A percentile compares a stretch with the other conserved stretches of the same genome.
Conservation (phyloP, 2,329 filamentous ascomycete genomes). For the Colletotrichum sp. region DNA sequence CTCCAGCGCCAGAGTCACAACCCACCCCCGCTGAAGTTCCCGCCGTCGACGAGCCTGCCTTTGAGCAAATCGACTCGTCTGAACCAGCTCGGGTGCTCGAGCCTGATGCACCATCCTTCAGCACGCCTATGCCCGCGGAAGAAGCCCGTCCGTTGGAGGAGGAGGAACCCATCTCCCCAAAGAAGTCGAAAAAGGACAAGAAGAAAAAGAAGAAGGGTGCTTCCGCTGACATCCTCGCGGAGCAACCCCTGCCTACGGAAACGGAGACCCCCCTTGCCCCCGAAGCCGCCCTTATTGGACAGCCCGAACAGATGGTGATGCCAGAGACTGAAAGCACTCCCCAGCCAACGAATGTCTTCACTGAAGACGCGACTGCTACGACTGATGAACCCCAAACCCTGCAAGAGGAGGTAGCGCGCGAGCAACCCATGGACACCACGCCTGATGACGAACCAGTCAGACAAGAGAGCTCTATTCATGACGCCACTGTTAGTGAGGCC, state of each 20-base stretch:
- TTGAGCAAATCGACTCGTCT: neutral
- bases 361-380: neutral
- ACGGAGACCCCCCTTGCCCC: neutral
- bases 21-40: neutral
- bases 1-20: neutral
- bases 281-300: neutral
- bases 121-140: neutral
- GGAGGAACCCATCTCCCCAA: conserved; percentile 3
- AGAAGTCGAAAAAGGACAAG: conserved; percentile 29
- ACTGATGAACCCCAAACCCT: neutral
- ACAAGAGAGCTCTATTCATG: neutral
- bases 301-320: neutral
- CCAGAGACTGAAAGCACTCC: neutral
- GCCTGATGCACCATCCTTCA: neutral
- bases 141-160: neutral
- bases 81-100: neutral
- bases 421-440: neutral
- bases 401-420: neutral
- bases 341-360: neutral
- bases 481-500: neutral
- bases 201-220: neutral
- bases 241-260: neutral
- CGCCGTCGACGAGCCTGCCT: neutral
- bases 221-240: neutral
- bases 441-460: neutral